Conservation (phyloP, 2,329 filamentous ascomycete species). For the Zasmidium angulare region DNA sequence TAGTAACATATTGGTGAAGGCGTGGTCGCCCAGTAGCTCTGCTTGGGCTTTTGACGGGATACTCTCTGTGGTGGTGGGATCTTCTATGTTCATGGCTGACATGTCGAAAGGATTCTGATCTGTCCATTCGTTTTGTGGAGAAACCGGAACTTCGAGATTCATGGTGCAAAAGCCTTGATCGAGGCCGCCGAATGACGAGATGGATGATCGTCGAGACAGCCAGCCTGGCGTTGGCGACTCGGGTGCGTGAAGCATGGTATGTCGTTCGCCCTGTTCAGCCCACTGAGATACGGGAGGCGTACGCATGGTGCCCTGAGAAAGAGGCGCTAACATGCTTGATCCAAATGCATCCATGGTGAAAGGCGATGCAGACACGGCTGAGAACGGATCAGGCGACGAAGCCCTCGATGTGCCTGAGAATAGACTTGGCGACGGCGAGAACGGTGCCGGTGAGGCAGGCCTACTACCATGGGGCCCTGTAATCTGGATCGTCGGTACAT, state of each 20-base stretch:
- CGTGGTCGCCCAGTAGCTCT: conserved; percentile 8
- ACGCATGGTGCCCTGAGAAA: conserved; percentile 1
- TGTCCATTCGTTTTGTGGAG: conserved; percentile 8
- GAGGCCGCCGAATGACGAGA: conserved; percentile 17
- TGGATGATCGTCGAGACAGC: conserved; percentile 14
- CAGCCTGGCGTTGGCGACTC: conserved; percentile 8
- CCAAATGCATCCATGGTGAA: conserved; percentile 5
- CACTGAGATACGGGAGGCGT: conserved; percentile 18
- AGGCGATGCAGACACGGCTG: conserved; percentile 6
- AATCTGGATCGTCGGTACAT: conserved; percentile 17
- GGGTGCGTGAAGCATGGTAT: conserved; percentile 11
- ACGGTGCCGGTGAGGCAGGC: conserved; percentile 11
- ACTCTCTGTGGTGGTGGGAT: neutral
- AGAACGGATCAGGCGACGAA: conserved; percentile 17
- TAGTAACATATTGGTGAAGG: conserved; percentile 4
- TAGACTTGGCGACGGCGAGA: conserved; percentile 14
- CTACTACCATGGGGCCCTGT: conserved; percentile 17
- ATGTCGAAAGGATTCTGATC: conserved; percentile 9
- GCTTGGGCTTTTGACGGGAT: conserved; percentile 8
- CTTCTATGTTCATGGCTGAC: neutral
- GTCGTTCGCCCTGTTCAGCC: conserved; percentile 13
- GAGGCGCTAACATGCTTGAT: conserved; percentile 5
- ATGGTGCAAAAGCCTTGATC: conserved; percentile 10
- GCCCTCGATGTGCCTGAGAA: conserved; percentile 18
- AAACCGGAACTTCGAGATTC: conserved; percentile 8